These are phyloP conservation scores for Pseudozyma thailandica DNA, from an alignment of 1,284 basidiomycete genomes.

Conservation along the genomic window DNA sequence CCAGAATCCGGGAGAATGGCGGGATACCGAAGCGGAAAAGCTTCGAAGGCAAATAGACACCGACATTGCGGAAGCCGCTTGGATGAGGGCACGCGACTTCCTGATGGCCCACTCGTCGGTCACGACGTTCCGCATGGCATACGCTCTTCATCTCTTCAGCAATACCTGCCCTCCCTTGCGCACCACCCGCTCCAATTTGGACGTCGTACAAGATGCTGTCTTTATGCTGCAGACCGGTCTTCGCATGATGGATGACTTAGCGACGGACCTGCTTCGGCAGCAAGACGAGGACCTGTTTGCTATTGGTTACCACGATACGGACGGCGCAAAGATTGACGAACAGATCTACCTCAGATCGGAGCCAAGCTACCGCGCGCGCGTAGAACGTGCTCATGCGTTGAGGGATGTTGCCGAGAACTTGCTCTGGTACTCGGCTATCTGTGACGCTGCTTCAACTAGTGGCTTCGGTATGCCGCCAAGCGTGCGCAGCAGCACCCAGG, in stretches of 20 bases:
- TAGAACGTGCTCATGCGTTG: slow-evolving; percentile 33
- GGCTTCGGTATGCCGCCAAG: slow-evolving; percentile 31
- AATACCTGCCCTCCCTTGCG: slow-evolving; percentile 44
- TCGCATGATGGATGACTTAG: slow-evolving; percentile 46
- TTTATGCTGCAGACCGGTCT: slow-evolving; percentile 37
- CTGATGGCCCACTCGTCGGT: slow-evolving; percentile 38
- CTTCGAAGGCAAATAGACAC: slow-evolving; percentile 31
- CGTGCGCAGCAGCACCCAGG: slow-evolving; percentile 26
- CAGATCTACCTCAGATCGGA: slow-evolving; percentile 19
- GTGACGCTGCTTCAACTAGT: slow-evolving; percentile 33
- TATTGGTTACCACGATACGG: slow-evolving; percentile 31
- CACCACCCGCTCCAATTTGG: slow-evolving; percentile 10
- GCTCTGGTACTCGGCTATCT: slow-evolving; percentile 45
- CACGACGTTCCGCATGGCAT: slow-evolving; percentile 45
- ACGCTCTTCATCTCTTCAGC: slow-evolving; percentile 41
- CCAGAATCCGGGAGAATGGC: slow-evolving; percentile 30
- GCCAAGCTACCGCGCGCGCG: slow-evolving; percentile 22
- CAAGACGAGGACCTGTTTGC: slow-evolving; percentile 38
- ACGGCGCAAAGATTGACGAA: slow-evolving; percentile 29
- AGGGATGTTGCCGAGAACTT: slow-evolving; percentile 38
- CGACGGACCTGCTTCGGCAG: slow-evolving; percentile 37
- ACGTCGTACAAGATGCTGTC: slow-evolving; percentile 27
- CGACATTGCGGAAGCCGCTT: slow-evolving; percentile 43
- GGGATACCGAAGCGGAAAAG: slow-evolving; percentile 17
- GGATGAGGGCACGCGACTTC: slow-evolving; percentile 39